phyloP scores from a whole-genome alignment of 2,329 filamentous ascomycete species.

The Rhynchosporium graminicola region DNA sequence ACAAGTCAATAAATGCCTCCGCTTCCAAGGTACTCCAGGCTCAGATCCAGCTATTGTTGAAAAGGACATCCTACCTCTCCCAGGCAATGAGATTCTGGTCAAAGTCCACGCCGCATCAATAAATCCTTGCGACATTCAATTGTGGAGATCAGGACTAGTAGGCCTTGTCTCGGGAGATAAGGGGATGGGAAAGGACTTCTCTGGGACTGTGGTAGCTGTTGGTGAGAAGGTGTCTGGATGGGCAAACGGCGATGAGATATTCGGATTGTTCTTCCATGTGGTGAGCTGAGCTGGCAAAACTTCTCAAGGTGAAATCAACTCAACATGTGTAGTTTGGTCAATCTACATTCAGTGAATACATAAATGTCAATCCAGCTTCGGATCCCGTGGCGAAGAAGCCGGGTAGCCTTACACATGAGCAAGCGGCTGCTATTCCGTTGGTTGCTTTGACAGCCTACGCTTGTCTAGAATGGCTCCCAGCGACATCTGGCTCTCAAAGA shows the following conservation, averaged over 20 bases:
- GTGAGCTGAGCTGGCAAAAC: slow-evolving; percentile 23
- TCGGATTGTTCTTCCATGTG: slow-evolving; percentile 38
- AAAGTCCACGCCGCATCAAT: slow-evolving; percentile 38
- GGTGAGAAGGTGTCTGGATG: slow-evolving; percentile 40
- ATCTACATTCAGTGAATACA: slow-evolving; percentile 39
- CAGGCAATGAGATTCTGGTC: slow-evolving; percentile 34
- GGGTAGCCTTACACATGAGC: slow-evolving; percentile 44
- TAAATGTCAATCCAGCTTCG: slow-evolving; percentile 33
- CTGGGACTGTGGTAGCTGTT: slow-evolving; percentile 41
- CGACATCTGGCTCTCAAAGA: slow-evolving; percentile 22
- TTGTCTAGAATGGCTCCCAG: slow-evolving; percentile 37
- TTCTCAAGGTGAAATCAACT: not conserved
- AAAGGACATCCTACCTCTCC: slow-evolving; percentile 29
- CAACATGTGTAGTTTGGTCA: slow-evolving; percentile 33
- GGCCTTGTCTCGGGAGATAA: slow-evolving; percentile 36
- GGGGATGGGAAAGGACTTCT: slow-evolving; percentile 38
- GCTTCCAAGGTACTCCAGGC: slow-evolving; percentile 26
- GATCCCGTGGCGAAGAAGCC: slow-evolving; percentile 43
- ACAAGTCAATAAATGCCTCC: slow-evolving; percentile 27
- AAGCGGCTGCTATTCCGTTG: slow-evolving; percentile 48
- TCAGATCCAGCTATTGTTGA: slow-evolving; percentile 31
- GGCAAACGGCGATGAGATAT: slow-evolving; percentile 43
- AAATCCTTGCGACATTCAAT: slow-evolving; percentile 37
- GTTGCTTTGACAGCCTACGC: slow-evolving; percentile 45
- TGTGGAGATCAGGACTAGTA: slow-evolving; percentile 35